Conservation (phyloP, 129 eudicot species). For the Apium graveolens region DNA sequence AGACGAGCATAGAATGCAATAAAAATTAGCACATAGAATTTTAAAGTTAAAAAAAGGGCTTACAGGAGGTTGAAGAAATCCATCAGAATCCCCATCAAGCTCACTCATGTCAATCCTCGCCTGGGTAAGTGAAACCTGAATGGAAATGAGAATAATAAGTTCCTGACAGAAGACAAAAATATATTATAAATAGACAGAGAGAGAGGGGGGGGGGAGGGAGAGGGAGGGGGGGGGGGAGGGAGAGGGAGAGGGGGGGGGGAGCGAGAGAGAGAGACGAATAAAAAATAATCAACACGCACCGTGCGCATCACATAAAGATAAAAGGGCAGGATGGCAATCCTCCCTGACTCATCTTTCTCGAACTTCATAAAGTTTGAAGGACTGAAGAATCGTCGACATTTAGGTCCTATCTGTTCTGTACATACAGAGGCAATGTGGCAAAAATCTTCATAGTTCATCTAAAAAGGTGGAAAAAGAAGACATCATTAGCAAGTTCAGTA, state of each 20-base stretch:
- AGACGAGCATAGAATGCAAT: not conserved
- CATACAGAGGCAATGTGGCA: slow-evolving; percentile 99
- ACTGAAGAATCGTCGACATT: slow-evolving; percentile 92
- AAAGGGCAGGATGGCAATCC: slow-evolving; percentile 93
- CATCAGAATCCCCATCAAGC: slow-evolving; percentile 98
- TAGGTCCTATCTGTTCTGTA: slow-evolving; percentile 96
- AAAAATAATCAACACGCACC: slow-evolving; percentile 34
- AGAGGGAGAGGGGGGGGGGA: no score
- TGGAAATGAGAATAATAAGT: not conserved
- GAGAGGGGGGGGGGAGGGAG: not conserved
- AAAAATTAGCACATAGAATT: not conserved
- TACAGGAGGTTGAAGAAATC: slow-evolving; percentile 91
- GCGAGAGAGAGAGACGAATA: no score
- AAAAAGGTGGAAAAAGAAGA: slow-evolving; percentile 19
- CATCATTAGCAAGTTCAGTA: slow-evolving; percentile 15
- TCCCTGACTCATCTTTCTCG: slow-evolving; percentile 94
- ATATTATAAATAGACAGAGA: no score
- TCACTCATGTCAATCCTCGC: slow-evolving; percentile 99
- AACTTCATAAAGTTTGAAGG: slow-evolving; percentile 99
- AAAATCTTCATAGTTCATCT: slow-evolving; percentile 99
- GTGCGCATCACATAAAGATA: slow-evolving; percentile 99
- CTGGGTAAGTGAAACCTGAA: slow-evolving; percentile 96
- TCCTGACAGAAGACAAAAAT: not conserved
- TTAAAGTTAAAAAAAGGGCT: slow-evolving; percentile 8
- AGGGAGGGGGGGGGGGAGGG: not conserved